Base-by-base conservation (phyloP, 1,284 basidiomycete genomes). In the Leccinum cinnamomeum region DNA sequence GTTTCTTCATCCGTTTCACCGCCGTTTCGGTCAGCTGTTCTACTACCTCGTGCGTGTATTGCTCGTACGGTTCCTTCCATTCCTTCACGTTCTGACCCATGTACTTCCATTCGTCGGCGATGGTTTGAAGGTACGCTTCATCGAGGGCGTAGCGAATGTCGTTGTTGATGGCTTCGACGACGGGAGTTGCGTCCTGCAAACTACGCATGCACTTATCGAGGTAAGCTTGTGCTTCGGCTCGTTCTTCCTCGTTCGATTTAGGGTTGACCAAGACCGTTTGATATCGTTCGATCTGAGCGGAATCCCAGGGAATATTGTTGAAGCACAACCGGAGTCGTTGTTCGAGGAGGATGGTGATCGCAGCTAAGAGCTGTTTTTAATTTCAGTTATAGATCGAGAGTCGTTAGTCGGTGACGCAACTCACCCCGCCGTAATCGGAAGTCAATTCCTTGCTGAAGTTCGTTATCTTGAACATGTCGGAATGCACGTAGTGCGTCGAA, bases 91-190 rank as follows among this genome's bases (percentile, higher is more conserved):
- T 12, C 23, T 51, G 50, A 10, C 50, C 50, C 23, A 28, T 16
- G 14, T 14, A 51, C 8, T 28, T 51, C 50, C 50, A 51, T 8
- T 51, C 23, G 7, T 16, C 50, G 3, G 11, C 50, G 10, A 51
- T 25, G 0, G 14, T 14, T n/a, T 51, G 12, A 4, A 8, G 6
- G 14, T 28, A 28, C 0, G 25, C 12, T 0, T 51, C 7, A 4
- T 51, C 50, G 2, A 51, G 7, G 7, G 8, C 3, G 3, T n/a
- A 1, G 3, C 50, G 23, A 0, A 25, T 5, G 2, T 51, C 23
- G 12, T 51, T 25, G 50, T 28, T 51, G 12, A 51, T 14, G 1
- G 50, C 23, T 7, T 25, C 50, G 12, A 51, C 14, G 25, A 51
- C 4, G 0, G 50, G 48, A 2, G 48, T 50, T 12, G 48, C 48